Percentiles rank a stretch among this genome's conserved stretches.
Evolutionary conservation across 2,329 filamentous ascomycete genomes (phyloP).

Genomic region (Akanthomyces dipterigenus): DNA sequence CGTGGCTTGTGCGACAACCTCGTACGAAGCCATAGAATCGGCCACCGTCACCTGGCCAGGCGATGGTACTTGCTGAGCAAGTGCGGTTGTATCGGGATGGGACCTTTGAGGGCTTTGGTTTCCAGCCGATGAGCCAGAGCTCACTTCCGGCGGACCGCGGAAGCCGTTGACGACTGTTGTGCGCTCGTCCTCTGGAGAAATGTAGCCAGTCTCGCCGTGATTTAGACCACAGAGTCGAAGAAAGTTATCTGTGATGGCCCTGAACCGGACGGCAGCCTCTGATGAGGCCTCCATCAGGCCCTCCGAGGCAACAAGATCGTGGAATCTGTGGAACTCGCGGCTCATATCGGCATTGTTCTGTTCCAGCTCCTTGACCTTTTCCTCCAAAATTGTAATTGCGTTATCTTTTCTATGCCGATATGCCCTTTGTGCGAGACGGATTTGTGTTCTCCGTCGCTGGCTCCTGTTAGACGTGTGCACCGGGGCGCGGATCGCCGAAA

Average conservation of each 20-base stretch:
- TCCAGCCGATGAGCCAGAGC: slow-evolving; percentile 3
- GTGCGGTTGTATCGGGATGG: slow-evolving; percentile 7
- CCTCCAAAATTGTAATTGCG: slow-evolving; percentile 66
- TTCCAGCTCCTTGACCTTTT: slow-evolving; percentile 62
- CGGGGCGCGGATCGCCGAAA: background rate
- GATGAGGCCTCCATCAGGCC: slow-evolving; percentile 53
- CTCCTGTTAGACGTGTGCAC: slow-evolving; percentile 19
- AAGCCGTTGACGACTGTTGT: slow-evolving; percentile 1
- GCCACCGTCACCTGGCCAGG: slow-evolving; percentile 9
- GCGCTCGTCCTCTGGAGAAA: slow-evolving; percentile 13
- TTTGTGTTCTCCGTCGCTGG: slow-evolving; percentile 76
- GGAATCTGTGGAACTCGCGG: slow-evolving; percentile 60
- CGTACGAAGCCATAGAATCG: slow-evolving; percentile 27
- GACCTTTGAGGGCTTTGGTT: slow-evolving; percentile 1
- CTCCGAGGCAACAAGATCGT: slow-evolving; percentile 52
- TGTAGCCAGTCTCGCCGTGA: slow-evolving; percentile 25
- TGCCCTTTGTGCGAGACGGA: slow-evolving; percentile 76
- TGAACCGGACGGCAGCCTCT: slow-evolving; percentile 50
- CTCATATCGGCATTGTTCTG: slow-evolving; percentile 67
- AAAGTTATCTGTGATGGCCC: slow-evolving; percentile 51
- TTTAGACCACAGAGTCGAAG: slow-evolving; percentile 45
- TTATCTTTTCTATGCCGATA: slow-evolving; percentile 81
- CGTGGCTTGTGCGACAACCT: slow-evolving; percentile 45
- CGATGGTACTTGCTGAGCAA: background rate
- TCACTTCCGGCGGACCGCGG: background rate